Conservation (phyloP, 2,329 filamentous ascomycete genomes). For the Tolypocladium capitatum region DNA sequence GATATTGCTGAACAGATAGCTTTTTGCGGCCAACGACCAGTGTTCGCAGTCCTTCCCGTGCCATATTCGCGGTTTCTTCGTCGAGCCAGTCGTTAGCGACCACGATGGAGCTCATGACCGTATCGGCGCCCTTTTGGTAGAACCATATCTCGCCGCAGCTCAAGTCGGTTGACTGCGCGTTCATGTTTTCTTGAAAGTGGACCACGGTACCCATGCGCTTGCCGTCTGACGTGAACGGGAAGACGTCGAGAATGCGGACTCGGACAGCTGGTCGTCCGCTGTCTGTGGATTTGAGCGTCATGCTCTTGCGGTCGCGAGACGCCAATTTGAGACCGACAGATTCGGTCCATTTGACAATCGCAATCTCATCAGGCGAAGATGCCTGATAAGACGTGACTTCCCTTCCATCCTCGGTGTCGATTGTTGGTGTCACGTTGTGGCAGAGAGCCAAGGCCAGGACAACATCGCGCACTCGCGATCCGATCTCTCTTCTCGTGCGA, state of each 20-base stretch:
- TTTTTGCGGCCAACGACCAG: conserved; percentile 89
- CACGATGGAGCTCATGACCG: conserved; percentile 94
- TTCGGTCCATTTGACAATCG: conserved; percentile 93
- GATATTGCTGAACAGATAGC: conserved; percentile 65
- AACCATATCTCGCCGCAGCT: conserved; percentile 82
- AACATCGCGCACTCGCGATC: conserved; percentile 81
- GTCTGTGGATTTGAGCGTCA: conserved; percentile 66
- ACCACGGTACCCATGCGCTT: conserved; percentile 98
- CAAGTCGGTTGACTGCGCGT: conserved; percentile 34
- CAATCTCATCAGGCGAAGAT: conserved; percentile 94
- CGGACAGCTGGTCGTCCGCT: conserved; percentile 64
- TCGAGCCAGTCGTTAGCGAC: conserved; percentile 96
- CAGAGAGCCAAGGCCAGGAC: conserved; percentile 85
- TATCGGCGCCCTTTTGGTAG: conserved; percentile 96
- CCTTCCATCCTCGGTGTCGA: conserved; percentile 67
- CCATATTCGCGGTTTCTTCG: conserved; percentile 99
- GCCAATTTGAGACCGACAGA: conserved; percentile 74
- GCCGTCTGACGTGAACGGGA: conserved; percentile 94
- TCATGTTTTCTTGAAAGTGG: conserved; percentile 54
- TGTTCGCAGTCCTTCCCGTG: conserved; percentile 84
- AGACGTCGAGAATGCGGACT: conserved; percentile 82
- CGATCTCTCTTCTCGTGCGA: conserved; percentile 82
- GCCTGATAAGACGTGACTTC: conserved; percentile 82
- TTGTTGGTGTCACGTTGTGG: conserved; percentile 84
- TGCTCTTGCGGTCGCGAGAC: conserved; percentile 75